Conservation (phyloP, 805 yeast species). For the Sugiyamaella valdiviana region DNA sequence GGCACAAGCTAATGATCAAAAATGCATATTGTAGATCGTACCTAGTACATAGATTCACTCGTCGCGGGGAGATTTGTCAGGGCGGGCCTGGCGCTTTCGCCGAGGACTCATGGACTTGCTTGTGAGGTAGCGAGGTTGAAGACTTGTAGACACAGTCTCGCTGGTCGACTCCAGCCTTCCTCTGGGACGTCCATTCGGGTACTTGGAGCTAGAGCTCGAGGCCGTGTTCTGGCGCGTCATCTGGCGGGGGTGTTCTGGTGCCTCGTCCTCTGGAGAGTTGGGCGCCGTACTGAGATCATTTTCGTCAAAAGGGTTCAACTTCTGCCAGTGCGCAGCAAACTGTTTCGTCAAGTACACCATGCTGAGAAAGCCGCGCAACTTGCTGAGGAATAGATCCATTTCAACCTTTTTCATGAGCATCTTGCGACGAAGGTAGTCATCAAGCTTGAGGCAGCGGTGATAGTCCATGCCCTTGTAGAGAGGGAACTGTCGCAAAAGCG, state of each 20-base stretch:
- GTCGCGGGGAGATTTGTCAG: not conserved
- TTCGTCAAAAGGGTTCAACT: not conserved
- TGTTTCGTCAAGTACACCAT: constrained; percentile 12
- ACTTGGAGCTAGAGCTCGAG: not conserved
- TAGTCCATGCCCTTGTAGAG: constrained; percentile 72
- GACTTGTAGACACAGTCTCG: constrained; percentile 3
- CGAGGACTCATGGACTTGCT: constrained; percentile 11
- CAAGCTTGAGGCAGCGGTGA: constrained; percentile 58
- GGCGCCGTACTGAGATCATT: too few species aligned
- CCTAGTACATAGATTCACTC: not conserved
- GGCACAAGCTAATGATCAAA: too few species aligned
- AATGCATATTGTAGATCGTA: not conserved
- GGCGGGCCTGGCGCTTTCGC: not conserved
- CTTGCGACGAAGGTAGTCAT: constrained; percentile 28
- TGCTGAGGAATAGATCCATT: constrained; percentile 17
- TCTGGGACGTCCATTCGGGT: not conserved
- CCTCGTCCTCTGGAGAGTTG: not conserved
- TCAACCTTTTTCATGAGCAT: constrained; percentile 27
- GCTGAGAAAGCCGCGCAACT: constrained; percentile 18
- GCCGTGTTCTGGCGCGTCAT: not conserved
- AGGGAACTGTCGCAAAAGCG: constrained; percentile 61
- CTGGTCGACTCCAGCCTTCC: not conserved
- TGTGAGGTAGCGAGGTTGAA: not conserved
- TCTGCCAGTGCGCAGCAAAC: not conserved
- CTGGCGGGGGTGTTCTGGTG: not conserved